These are phyloP conservation scores for Annulohypoxylon nitens DNA, from an alignment of 495 filamentous ascomycete species.

Conservation along the genomic window DNA sequence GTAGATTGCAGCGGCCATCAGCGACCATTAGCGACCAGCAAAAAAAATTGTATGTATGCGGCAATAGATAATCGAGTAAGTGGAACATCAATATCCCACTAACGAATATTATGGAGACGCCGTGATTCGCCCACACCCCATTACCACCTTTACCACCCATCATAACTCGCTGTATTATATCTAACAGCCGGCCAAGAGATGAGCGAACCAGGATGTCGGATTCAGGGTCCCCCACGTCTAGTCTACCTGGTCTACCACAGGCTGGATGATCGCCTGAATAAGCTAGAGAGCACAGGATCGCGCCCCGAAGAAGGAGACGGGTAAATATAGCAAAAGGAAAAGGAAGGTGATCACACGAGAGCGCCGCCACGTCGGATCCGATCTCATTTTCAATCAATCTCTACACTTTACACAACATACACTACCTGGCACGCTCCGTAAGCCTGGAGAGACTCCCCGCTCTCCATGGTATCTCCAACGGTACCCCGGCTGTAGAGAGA, in stretches of 20 bases:
- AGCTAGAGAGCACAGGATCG: constrained; percentile 32
- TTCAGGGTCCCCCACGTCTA: constrained; percentile 39
- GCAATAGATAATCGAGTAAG: constrained; percentile 20
- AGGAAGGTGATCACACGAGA: constrained; percentile 38
- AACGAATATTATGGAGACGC: constrained; percentile 16
- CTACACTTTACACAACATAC: constrained; percentile 22
- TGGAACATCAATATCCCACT: constrained; percentile 5
- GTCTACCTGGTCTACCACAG: constrained; percentile 22
- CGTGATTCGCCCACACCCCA: constrained; percentile 38
- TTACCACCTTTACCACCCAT: background rate
- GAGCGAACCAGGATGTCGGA: constrained; percentile 46
- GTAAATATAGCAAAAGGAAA: constrained; percentile 21
- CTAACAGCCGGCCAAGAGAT: constrained; percentile 33
- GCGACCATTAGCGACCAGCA: background rate
- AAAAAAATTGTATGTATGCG: background rate
- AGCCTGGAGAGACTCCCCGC: background rate
- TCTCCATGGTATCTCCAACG: constrained; percentile 5
- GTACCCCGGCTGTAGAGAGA: constrained; percentile 18
- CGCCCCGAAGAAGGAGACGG: constrained; percentile 17
- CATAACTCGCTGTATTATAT: constrained; percentile 12
- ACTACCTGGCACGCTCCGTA: background rate
- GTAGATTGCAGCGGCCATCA: background rate
- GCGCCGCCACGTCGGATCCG: constrained; percentile 23
- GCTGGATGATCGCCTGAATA: constrained; percentile 43
- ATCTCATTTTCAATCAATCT: constrained; percentile 27